Conservation (phyloP, 306 rosid genomes). For the Cyclanthera cordifolia region DNA sequence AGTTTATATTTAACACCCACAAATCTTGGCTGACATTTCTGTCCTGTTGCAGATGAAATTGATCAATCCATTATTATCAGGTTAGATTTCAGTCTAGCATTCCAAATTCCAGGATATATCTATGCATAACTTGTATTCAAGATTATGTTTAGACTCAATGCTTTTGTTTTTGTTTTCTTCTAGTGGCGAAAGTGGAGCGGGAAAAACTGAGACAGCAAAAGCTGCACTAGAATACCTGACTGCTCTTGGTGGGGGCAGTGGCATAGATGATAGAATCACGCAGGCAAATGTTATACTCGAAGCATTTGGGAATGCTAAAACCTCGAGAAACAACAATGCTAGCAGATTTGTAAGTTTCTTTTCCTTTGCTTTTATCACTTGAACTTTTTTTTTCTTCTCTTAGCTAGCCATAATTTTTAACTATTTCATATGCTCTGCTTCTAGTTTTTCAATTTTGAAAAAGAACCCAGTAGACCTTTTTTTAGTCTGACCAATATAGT, state of each 20-base stretch:
- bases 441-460: too few species aligned
- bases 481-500: conserved; percentile 16
- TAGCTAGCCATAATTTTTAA: neutral
- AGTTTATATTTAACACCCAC: conserved; percentile 17
- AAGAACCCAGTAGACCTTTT: neutral
- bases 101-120: neutral
- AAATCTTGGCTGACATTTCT: conserved; percentile 21
- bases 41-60: conserved; percentile 59
- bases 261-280: conserved; percentile 53
- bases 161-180: conserved; percentile 14
- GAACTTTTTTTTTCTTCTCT: neutral
- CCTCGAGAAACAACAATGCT: conserved; percentile 70
- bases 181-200: conserved; percentile 98
- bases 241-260: conserved; percentile 62
- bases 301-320: conserved; percentile 93
- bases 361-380: conserved; percentile 16
- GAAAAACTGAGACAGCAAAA: conserved; percentile 91
- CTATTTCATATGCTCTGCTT: too few species aligned
- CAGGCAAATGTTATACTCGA: conserved; percentile 66
- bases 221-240: conserved; percentile 76
- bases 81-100: conserved; percentile 29
- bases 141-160: neutral
- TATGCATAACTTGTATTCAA: conserved; percentile 1
- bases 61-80: conserved; percentile 90
- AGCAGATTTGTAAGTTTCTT: conserved; percentile 85